Evolutionary conservation across 176 grass and related monocot genomes (phyloP), one percentile per base, ranked within the genome.

Genomic region (Zea mays): DNA sequence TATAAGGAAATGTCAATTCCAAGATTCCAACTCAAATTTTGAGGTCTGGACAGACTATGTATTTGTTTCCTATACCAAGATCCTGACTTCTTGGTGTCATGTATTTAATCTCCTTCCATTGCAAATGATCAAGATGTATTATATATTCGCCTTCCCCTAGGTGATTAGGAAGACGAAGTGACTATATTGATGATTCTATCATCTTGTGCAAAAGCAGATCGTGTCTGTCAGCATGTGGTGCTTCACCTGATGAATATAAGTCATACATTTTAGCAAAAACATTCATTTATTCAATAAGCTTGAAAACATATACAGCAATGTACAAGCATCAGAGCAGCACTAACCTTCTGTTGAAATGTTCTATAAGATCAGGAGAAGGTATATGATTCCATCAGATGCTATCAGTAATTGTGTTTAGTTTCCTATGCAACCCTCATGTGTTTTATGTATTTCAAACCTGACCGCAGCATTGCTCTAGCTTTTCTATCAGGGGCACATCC

Each of bases 381-480:
- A 65, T 74, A 38, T 61, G 37, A 64, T 83, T 10, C 62, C 8
- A 62, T 66, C 46, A 73, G 12, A 37, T 38, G 21, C 34, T 38
- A 83, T 78, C 7, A 67, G 75, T 78, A 15, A 54, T 62, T 44
- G 50, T 49, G 51, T 54, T 19, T 44, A 79, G 68, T 61, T n/a
- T 17, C 37, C 75, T 83, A 87, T 55, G 80, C 74, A 83, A 87
- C 85, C 81, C 80, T 73, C 35, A 83, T 84, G 50, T 92, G 82
- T 77, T 87, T 93, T 91, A 97, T 85, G 72, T 97, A 97, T 67
- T 75, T 88, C 37, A 97, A 85, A 85, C 91, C 95, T 70, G 95
- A 97, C 6, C 95, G 95, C 75, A 97, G 65, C 89, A 94, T 94
- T 72, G 89, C 91, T 90, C 87, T 92, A 79, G 95, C 91, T 91